These are phyloP conservation scores for Hydnum rufescens DNA, from an alignment of 768 basidiomycete species.

Conservation along the genomic window DNA sequence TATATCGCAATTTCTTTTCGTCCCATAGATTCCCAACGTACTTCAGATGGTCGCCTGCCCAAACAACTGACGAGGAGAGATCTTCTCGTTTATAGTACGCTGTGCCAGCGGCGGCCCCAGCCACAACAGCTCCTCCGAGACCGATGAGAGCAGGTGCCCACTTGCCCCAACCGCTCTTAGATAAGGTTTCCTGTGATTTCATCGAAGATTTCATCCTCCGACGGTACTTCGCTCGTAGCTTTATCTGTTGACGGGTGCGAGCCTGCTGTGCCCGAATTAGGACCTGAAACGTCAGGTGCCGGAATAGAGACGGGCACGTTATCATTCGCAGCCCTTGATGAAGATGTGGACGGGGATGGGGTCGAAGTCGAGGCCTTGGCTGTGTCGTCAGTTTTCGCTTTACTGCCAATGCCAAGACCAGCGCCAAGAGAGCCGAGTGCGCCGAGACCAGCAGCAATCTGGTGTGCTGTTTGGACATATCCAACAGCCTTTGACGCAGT, in stretches of 20 bases:
- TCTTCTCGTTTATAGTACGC: conserved; percentile 71
- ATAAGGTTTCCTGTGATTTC: too few relatives aligned
- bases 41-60: conserved; percentile 76
- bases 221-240: not conserved
- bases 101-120: conserved; percentile 67
- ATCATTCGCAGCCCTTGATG: conserved; percentile 10
- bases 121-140: conserved; percentile 52
- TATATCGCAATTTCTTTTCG: conserved; percentile 33
- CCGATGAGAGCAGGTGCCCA: conserved; percentile 27
- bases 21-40: conserved; percentile 81
- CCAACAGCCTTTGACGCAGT: conserved; percentile 52
- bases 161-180: not conserved
- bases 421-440: conserved; percentile 28
- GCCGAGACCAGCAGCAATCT: conserved; percentile 32
- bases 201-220: too few relatives aligned
- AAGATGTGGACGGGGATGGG: conserved; percentile 25
- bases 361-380: conserved; percentile 20
- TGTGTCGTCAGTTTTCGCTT: conserved; percentile 9
- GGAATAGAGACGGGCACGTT: conserved; percentile 6
- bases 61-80: conserved; percentile 23
- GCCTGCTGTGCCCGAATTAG: too few relatives aligned
- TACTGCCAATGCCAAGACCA: conserved; percentile 11
- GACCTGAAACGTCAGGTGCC: too few relatives aligned
- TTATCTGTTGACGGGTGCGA: conserved; percentile 1
- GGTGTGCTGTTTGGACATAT: conserved; percentile 45